Base-by-base conservation (phyloP, 2,329 filamentous ascomycete genomes). In the Cytospora piceae region DNA sequence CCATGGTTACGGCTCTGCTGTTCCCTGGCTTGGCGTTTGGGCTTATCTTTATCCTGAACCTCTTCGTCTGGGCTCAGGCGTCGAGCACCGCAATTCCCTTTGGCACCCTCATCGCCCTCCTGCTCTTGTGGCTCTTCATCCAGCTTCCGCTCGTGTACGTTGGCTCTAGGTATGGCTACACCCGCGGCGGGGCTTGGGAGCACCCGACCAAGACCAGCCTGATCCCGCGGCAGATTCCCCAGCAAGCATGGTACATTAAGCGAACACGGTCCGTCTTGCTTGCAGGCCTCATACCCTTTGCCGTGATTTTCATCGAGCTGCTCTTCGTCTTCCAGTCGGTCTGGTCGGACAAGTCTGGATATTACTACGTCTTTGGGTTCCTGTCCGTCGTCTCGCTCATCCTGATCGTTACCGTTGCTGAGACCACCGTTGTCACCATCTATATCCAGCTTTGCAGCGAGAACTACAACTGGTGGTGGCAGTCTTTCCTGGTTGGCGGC, bases 391-490 rank as follows among this genome's bases (percentile, higher is more conserved):
- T 95, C 12, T 88, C 83, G 29, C 79, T 86, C 14, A 90, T 95
- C 65, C 79, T 95, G 11, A 82, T 93, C 34, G 77, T 95, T 52
- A 93, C 91, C 0, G 87, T 96, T 34, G 87, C 92, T 71, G 91
- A 95, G 78, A 91, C 94, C 60, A 94, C 91, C 0, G 86, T 96
- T 27, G 92, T 96, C 66, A 88, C 89, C 1, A 90, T 93, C 20
- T 96, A 96, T 77, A 85, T 91, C 57, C 90, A 92, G 78, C 85
- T 96, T 22, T 94, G 92, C 78, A 83, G 87, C 1, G 93, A 96
- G 83, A 93, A 96, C 76, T 90, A 95, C 77, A 86, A 92, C 75
- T 96, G 93, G 93, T 95, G 91, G 91, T 96, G 92, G 92, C 90
- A 92, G 75, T 92, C 90, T 60, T 95, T 96, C 79, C 78, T 92